Evolutionary conservation across 495 filamentous ascomycete genomes (phyloP).

Genomic region (Cenococcum geophilum): DNA sequence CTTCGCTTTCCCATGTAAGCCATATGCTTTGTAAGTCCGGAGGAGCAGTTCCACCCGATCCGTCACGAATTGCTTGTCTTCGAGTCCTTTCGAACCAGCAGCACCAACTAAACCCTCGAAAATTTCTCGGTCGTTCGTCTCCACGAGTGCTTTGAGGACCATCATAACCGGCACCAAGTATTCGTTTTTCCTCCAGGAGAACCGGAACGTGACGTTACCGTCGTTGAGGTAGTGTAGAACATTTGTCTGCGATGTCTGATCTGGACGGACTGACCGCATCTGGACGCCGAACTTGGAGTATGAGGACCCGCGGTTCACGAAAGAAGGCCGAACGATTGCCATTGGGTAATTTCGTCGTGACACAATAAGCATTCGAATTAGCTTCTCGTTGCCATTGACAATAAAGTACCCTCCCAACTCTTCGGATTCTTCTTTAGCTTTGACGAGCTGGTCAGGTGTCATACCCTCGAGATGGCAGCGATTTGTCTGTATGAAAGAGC

Average conservation of each 20-base stretch:
- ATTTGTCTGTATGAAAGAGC: slow-evolving; percentile 54
- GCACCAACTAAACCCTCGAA: slow-evolving; percentile 81
- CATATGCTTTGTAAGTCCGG: slow-evolving; percentile 86
- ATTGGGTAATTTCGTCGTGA: slow-evolving; percentile 87
- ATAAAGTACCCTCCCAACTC: slow-evolving; percentile 92
- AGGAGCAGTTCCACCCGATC: slow-evolving; percentile 89
- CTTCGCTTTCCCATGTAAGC: slow-evolving; percentile 66
- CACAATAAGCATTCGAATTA: slow-evolving; percentile 87
- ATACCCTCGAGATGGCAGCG: slow-evolving; percentile 83
- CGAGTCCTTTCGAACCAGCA: slow-evolving; percentile 62
- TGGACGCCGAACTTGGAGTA: slow-evolving; percentile 89
- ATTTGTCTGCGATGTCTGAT: slow-evolving; percentile 96
- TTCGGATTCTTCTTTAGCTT: slow-evolving; percentile 85
- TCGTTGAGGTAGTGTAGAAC: slow-evolving; percentile 92
- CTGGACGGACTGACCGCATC: slow-evolving; percentile 83
- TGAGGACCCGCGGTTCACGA: slow-evolving; percentile 70
- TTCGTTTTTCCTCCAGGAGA: slow-evolving; percentile 97
- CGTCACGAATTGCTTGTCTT: slow-evolving; percentile 82
- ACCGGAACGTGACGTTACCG: slow-evolving; percentile 92
- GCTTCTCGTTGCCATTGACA: slow-evolving; percentile 92
- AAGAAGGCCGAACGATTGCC: slow-evolving; percentile 85
- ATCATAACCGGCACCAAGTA: slow-evolving; percentile 92
- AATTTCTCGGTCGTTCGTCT: slow-evolving; percentile 94
- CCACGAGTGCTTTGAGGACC: slow-evolving; percentile 88
- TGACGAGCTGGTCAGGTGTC: slow-evolving; percentile 72